Evolutionary conservation across 2,329 filamentous ascomycete species (phyloP), one percentile per base, ranked within the genome.

Genomic region (Diaporthe ilicicola): DNA sequence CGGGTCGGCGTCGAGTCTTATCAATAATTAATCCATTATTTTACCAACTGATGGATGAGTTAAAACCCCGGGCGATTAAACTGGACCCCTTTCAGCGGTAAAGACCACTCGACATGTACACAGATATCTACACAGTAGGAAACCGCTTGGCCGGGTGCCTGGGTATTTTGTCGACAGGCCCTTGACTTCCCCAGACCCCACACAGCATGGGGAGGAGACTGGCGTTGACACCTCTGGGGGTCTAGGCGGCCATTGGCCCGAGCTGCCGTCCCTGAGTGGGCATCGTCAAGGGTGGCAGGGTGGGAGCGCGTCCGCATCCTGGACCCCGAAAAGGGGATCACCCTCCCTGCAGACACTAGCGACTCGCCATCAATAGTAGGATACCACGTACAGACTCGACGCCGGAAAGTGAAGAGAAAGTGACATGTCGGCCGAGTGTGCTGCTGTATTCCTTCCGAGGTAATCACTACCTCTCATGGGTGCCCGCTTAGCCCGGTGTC

Each of bases 101-200:
- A 46, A 48, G 59, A 32, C 27, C 59, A 3, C 2, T 62, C 1
- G 27, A 62, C 56, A 37, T 17, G 56, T 62, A 62, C 56, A 46
- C 56, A 46, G 27, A 32, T 46, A 61, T 61, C 56, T 62, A n/a
- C n/a, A n/a, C n/a, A n/a, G n/a, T n/a, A 29, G 27, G 27, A 22
- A 32, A 46, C 27, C 56, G 24, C 56, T 32, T 48, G 42, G 56
- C 56, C 56, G 29, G 56, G 56, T 46, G 27, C 56, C 56, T 32
- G 24, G 32, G 42, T 62, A 42, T 62, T 34, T 48, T 62, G 39
- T 62, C 27, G 59, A 64, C 44, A 17, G 13, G 29, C 37, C 42
- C 29, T 64, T 37, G 29, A 64, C 59, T 64, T 64, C 59, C 59
- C 59, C 59, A 64, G 42, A 64, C 59, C 59, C 59, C 59, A 64